Evolutionary conservation across 2,329 filamentous ascomycete genomes (phyloP).

Genomic region (Zalaria sp.): DNA sequence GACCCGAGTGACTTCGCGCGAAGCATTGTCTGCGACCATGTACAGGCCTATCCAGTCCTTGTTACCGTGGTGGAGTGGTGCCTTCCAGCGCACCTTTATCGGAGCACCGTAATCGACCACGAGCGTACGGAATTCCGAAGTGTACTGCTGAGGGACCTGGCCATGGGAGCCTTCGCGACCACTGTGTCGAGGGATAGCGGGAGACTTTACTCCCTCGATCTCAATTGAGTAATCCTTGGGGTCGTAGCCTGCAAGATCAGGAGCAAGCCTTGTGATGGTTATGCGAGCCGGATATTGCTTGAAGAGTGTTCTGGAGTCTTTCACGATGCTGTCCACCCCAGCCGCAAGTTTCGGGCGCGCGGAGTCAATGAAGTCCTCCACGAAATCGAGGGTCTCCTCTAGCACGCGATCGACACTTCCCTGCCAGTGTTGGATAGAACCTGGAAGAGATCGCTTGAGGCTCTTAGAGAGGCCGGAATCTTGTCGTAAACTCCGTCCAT

Average conservation of each 20-base stretch:
- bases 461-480: slow-evolving; percentile 89
- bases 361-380: slow-evolving; percentile 79
- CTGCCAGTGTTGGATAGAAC: slow-evolving; percentile 69
- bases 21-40: slow-evolving; percentile 86
- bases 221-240: slow-evolving; percentile 66
- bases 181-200: slow-evolving; percentile 45
- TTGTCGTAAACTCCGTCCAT: slow-evolving; percentile 66
- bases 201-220: slow-evolving; percentile 41
- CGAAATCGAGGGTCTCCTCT: slow-evolving; percentile 72
- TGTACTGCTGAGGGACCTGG: slow-evolving; percentile 48
- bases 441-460: slow-evolving; percentile 72
- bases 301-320: slow-evolving; percentile 77
- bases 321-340: slow-evolving; percentile 73
- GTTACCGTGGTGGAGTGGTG: slow-evolving; percentile 73
- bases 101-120: slow-evolving; percentile 82
- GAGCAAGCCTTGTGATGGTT: slow-evolving; percentile 64
- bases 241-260: slow-evolving; percentile 67
- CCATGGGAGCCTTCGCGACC: slow-evolving; percentile 61
- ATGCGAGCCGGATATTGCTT: slow-evolving; percentile 79
- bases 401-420: slow-evolving; percentile 78
- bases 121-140: slow-evolving; percentile 54
- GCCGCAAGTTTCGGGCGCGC: slow-evolving; percentile 76
- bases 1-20: slow-evolving; percentile 69
- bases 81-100: slow-evolving; percentile 80
- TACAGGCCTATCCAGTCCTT: slow-evolving; percentile 95